Evolutionary conservation across 108 stramenopile species (phyloP), one percentile per base, ranked within the genome.

Genomic region (Fistulifera pelliculosa): DNA sequence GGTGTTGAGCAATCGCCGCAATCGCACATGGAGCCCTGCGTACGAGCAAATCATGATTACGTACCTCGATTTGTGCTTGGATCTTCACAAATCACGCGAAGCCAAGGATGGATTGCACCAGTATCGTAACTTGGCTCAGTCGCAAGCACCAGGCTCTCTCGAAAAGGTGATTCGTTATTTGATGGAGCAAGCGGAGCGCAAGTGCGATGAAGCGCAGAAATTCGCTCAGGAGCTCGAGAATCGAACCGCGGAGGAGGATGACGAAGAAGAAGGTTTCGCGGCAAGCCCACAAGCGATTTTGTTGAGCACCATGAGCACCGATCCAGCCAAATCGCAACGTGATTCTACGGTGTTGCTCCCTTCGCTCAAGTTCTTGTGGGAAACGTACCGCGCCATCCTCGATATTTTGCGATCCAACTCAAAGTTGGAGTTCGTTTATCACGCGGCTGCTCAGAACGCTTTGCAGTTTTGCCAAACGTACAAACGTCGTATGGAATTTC

Each of bases 61-160:
- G 31, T 95, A 96, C 75, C 53, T 99, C 56, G 75, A 96, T 53
- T 75, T 99, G 19, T 95, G 96, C 63, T 73, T 99, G 35, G 77
- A 93, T 28, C 64, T 94, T 15, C 73, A 90, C 66, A 69, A 80
- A 41, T 70, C 85, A 7, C 69, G 81, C 38, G 90, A 90, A 65
- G 96, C 96, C 42, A 99, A 99, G 75, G 98, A 99, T 59, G 98
- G 97, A 3, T 68, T 99, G 47, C 95, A 98, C 56, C 96, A 98
- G 70, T 99, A 98, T 69, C 72, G 98, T 14, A 98, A 96, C 62
- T 60, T 99, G 52, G 74, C 75, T 21, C 93, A 95, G 68, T 64
- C 80, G 49, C 89, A 94, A 56, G 95, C 94, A 1, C 97, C 97
- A 0, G 90, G 87, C 12, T 87, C 87, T 57, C 68, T 99, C 41